Conservation (phyloP, 352 stramenopile species). For the Pythium dissotocum region DNA sequence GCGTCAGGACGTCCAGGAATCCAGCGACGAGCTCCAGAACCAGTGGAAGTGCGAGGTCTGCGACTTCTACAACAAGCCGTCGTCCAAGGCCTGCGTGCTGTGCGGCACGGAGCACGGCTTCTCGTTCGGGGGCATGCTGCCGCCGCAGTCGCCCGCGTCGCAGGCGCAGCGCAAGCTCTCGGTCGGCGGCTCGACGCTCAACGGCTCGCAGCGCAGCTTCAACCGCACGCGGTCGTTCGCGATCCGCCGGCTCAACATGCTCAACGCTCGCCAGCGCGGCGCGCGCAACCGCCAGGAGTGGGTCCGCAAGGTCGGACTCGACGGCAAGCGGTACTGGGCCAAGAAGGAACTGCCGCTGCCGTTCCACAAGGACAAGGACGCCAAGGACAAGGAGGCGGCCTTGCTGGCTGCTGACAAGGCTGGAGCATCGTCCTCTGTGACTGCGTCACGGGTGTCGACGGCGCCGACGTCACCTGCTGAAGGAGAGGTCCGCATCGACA, state of each 20-base stretch:
- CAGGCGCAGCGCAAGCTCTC: conserved; percentile 31
- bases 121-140: conserved; percentile 49
- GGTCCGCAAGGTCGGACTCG: conserved; percentile 78
- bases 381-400: conserved; percentile 6
- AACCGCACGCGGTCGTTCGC: conserved; percentile 87
- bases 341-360: conserved; percentile 65
- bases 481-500: conserved; percentile 25
- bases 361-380: conserved; percentile 18
- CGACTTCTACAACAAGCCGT: conserved; percentile 89
- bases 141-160: conserved; percentile 4
- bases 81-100: conserved; percentile 69
- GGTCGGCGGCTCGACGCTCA: conserved; percentile 28
- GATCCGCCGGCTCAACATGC: conserved; percentile 87
- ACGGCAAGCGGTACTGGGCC: conserved; percentile 86
- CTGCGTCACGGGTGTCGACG: conserved; percentile 7
- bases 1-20: conserved; percentile 84
- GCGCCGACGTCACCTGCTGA: conserved; percentile 20
- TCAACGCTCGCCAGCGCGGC: conserved; percentile 78
- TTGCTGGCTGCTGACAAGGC: background rate
- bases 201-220: conserved; percentile 56
- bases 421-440: background rate
- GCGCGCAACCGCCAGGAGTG: conserved; percentile 82
- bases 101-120: conserved; percentile 85
- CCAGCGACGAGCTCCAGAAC: conserved; percentile 72
- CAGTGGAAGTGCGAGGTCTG: conserved; percentile 90